phyloP scores from a whole-genome alignment of 306 rosid species.

The Trifolium subterraneum region DNA sequence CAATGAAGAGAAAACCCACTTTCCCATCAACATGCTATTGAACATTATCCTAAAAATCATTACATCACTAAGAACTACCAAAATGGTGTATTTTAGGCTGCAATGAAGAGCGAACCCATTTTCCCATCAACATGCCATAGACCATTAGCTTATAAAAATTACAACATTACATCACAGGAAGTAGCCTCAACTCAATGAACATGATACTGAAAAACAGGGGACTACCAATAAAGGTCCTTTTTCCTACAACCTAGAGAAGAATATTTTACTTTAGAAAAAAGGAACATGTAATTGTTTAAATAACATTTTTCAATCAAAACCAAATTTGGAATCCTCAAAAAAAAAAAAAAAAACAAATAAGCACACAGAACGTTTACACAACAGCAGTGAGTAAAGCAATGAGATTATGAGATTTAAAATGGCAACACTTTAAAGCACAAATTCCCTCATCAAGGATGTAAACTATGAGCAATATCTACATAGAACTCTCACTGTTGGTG shows the following conservation, averaged over 20 bases:
- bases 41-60: constrained; percentile 31
- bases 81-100: constrained; percentile 34
- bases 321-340: constrained; percentile 25
- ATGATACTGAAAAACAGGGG: constrained; percentile 25
- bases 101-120: constrained; percentile 37
- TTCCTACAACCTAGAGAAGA: constrained; percentile 26
- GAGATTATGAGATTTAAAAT: constrained; percentile 33
- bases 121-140: constrained; percentile 36
- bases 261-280: constrained; percentile 32
- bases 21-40: constrained; percentile 38
- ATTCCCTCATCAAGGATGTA: constrained; percentile 28
- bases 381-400: constrained; percentile 28
- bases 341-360: constrained; percentile 22
- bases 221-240: constrained; percentile 23
- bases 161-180: constrained; percentile 13
- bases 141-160: constrained; percentile 30
- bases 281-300: constrained; percentile 1
- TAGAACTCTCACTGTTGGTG: constrained; percentile 88
- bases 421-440: constrained; percentile 28
- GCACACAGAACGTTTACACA: constrained; percentile 23
- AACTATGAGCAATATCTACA: constrained; percentile 31
- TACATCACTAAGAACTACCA: constrained; percentile 20
- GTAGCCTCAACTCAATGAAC: constrained; percentile 33
- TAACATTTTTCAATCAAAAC: constrained; percentile 25
- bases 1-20: constrained; percentile 39